Percentiles rank a stretch among this genome's conserved stretches.
These are phyloP conservation scores for Penicillium chermesinum DNA, from an alignment of 495 filamentous ascomycete species.

Conservation along the genomic window DNA sequence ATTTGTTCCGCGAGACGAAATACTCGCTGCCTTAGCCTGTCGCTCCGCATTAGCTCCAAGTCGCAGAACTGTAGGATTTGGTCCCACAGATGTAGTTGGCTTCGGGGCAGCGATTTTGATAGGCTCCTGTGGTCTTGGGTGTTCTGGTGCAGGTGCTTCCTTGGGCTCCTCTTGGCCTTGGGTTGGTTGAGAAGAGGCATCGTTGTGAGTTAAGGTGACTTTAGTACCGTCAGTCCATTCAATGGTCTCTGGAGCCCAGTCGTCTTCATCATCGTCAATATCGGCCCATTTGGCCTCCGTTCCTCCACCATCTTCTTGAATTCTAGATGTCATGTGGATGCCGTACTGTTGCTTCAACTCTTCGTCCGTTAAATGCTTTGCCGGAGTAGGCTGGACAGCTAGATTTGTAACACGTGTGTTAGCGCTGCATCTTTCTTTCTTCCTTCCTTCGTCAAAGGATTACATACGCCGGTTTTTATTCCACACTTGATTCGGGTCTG, in stretches of 20 bases:
- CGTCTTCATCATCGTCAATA: slow-evolving; percentile 97
- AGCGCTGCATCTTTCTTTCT: slow-evolving; percentile 20
- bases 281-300: slow-evolving; percentile 96
- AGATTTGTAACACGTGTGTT: slow-evolving; percentile 12
- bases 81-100: slow-evolving; percentile 44
- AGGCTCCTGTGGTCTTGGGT: slow-evolving; percentile 23
- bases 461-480: slow-evolving; percentile 93
- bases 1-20: slow-evolving; percentile 59
- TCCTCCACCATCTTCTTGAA: slow-evolving; percentile 74
- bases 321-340: slow-evolving; percentile 89
- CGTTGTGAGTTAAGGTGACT: slow-evolving; percentile 62
- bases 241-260: slow-evolving; percentile 94
- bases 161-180: slow-evolving; percentile 22
- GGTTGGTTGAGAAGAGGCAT: slow-evolving; percentile 23
- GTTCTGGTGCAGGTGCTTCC: slow-evolving; percentile 21
- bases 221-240: slow-evolving; percentile 98
- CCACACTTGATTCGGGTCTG: slow-evolving; percentile 80
- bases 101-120: slow-evolving; percentile 37
- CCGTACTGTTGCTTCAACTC: slow-evolving; percentile 93
- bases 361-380: slow-evolving; percentile 94
- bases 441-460: not conserved
- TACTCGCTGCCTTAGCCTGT: slow-evolving; percentile 49
- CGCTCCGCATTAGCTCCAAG: slow-evolving; percentile 47
- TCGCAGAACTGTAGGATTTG: slow-evolving; percentile 50
- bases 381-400: slow-evolving; percentile 73